These are phyloP conservation scores for Jamesozyma piceae DNA, from an alignment of 805 yeast species.

Conservation along the genomic window DNA sequence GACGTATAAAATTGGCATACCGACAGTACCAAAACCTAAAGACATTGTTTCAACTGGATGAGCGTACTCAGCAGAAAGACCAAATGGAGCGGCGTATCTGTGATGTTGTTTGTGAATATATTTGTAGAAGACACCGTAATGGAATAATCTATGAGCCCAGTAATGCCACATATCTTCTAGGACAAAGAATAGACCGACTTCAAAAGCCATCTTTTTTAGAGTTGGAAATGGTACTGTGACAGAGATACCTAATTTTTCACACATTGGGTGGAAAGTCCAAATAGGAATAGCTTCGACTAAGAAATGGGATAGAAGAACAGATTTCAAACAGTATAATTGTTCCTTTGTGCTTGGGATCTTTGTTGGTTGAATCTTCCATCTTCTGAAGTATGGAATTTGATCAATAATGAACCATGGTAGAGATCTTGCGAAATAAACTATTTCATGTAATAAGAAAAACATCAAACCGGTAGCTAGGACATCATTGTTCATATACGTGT, in stretches of 20 bases:
- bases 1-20: constrained; percentile 83
- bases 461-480: constrained; percentile 84
- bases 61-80: constrained; percentile 94
- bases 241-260: constrained; percentile 69
- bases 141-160: constrained; percentile 87
- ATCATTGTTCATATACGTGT: constrained; percentile 77
- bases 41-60: constrained; percentile 90
- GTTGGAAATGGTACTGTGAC: constrained; percentile 81
- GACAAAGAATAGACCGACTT: constrained; percentile 69
- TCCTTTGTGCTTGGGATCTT: constrained; percentile 72
- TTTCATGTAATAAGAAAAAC: constrained; percentile 74
- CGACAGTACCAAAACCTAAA: constrained; percentile 92
- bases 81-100: constrained; percentile 96
- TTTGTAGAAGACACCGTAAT: constrained; percentile 81
- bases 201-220: constrained; percentile 46
- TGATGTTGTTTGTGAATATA: constrained; percentile 96
- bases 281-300: constrained; percentile 92
- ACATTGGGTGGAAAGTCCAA: constrained; percentile 93
- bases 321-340: constrained; percentile 86
- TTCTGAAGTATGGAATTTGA: constrained; percentile 72
- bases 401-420: constrained; percentile 90
- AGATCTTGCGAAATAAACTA: constrained; percentile 85
- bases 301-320: constrained; percentile 78
- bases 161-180: constrained; percentile 96
- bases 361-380: constrained; percentile 81